phyloP scores from a whole-genome alignment of 352 stramenopile species.

The Globisporangium iwayamae region DNA sequence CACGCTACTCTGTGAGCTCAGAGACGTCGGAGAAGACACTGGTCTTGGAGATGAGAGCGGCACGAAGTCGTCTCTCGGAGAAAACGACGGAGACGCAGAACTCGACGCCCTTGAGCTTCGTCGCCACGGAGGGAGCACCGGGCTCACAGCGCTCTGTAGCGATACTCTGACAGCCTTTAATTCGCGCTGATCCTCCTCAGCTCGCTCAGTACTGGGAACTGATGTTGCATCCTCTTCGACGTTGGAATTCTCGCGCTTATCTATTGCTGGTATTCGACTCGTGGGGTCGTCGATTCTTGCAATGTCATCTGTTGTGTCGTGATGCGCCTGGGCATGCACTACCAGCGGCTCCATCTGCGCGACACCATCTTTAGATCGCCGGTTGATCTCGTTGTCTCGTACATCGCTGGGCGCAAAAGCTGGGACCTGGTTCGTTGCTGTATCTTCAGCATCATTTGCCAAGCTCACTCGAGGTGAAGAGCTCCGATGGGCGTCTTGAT shows the following conservation, averaged over 20 bases:
- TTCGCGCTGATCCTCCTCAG: background rate
- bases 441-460: background rate
- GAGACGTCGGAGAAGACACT: background rate
- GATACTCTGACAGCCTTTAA: background rate
- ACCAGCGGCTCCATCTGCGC: background rate
- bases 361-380: background rate
- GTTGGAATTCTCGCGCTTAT: background rate
- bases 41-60: background rate
- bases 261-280: background rate
- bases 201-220: background rate
- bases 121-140: slow-evolving; percentile 1
- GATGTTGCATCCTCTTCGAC: background rate
- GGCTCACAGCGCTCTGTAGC: slow-evolving; percentile 1
- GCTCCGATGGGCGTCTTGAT: background rate
- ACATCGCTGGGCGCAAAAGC: background rate
- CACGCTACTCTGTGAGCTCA: slow-evolving; percentile 10
- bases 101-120: background rate
- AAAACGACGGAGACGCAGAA: background rate
- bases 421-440: background rate
- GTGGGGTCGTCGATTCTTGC: background rate
- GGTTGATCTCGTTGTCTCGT: background rate
- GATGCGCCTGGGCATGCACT: background rate
- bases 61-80: background rate
- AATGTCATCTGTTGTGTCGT: background rate
- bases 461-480: background rate